Conservation (phyloP, 768 basidiomycete species). For the Xerocomellus intermedius region DNA sequence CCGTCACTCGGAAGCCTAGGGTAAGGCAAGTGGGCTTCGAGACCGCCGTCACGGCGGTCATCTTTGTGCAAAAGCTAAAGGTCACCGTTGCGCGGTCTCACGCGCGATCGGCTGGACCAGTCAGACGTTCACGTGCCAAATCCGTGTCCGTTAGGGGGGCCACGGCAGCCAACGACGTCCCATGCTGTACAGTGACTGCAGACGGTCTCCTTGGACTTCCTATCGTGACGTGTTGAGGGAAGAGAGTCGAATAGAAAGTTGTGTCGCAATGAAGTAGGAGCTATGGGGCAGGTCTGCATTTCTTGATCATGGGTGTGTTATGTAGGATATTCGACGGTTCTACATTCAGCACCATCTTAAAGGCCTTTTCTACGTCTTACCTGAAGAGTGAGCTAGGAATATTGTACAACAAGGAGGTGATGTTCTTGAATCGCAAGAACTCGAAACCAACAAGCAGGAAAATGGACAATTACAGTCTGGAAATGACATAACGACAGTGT, state of each 20-base stretch:
- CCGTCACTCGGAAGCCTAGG: background rate
- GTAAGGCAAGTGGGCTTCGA: constrained; percentile 20
- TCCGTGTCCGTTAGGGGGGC: background rate
- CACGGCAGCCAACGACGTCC: background rate
- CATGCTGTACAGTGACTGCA: background rate
- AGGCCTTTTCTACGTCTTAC: background rate
- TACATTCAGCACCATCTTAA: background rate
- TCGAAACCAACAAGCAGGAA: background rate
- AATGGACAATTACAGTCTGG: background rate
- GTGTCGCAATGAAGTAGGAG: background rate
- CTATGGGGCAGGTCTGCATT: background rate
- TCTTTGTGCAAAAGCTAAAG: constrained; percentile 26
- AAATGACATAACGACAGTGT: background rate
- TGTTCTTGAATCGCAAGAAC: background rate
- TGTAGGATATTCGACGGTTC: background rate
- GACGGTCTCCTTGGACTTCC: background rate
- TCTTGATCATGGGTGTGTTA: background rate
- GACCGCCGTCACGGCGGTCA: constrained; percentile 21
- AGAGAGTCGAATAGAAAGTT: background rate
- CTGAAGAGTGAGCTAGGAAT: no score
- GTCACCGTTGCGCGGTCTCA: constrained; percentile 13
- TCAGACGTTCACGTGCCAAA: constrained; percentile 5
- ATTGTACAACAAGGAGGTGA: no score
- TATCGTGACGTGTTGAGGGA: background rate
- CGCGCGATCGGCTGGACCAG: background rate